phyloP scores from a whole-genome alignment of 2,329 filamentous ascomycete species.

The Penicillium sp. region DNA sequence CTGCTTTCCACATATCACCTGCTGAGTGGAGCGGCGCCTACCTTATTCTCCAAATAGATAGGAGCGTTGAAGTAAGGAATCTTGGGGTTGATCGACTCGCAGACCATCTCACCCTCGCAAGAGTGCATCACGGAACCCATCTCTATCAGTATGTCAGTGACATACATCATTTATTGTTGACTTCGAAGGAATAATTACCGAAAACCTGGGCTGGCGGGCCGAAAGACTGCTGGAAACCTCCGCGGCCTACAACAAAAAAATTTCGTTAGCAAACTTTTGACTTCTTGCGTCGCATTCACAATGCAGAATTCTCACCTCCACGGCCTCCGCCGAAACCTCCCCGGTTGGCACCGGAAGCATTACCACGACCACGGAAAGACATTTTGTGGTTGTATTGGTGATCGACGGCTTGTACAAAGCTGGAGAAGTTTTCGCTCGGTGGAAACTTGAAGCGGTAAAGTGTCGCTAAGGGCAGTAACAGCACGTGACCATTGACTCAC shows the following conservation, averaged over 20 bases:
- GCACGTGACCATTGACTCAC: constrained; percentile 32
- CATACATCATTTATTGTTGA: constrained; percentile 2
- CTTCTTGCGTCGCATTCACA: constrained; percentile 2
- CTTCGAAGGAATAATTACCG: constrained; percentile 40
- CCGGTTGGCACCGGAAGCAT: constrained; percentile 52
- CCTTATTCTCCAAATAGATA: constrained; percentile 99
- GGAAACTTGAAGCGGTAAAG: constrained; percentile 46
- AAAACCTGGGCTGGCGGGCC: constrained; percentile 61
- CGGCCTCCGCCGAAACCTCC: constrained; percentile 43
- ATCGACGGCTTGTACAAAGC: constrained; percentile 28
- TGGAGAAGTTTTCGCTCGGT: constrained; percentile 40
- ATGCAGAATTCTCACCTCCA: constrained; percentile 37
- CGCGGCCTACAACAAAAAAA: constrained; percentile 52
- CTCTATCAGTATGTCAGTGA: constrained; percentile 54
- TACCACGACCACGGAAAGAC: constrained; percentile 60
- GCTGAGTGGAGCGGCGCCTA: constrained; percentile 32
- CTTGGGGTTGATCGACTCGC: constrained; percentile 90
- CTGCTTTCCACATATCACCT: background rate
- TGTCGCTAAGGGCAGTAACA: constrained; percentile 38
- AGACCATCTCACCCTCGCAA: constrained; percentile 96
- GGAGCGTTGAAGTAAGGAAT: constrained; percentile 98
- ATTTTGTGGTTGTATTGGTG: constrained; percentile 45
- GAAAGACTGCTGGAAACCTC: constrained; percentile 59
- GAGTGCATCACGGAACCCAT: constrained; percentile 93
- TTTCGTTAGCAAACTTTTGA: constrained; percentile 32